Percentiles rank a stretch among this genome's conserved stretches.
These are phyloP conservation scores for Polytrichum commune DNA, from an alignment of 225 moss, liverwort and hornwort genomes.

Conservation along the genomic window DNA sequence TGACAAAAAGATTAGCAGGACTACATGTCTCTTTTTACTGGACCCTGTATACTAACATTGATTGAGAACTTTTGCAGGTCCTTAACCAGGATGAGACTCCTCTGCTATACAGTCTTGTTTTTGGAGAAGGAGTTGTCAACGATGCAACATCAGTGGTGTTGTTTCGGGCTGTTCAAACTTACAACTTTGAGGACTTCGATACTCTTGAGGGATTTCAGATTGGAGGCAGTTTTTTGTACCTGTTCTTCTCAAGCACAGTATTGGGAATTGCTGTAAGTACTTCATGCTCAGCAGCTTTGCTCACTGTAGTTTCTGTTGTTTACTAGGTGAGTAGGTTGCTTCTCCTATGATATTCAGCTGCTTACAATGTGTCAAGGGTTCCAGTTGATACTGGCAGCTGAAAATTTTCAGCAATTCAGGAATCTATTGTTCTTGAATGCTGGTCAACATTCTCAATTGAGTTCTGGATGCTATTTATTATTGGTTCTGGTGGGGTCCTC, in stretches of 20 bases:
- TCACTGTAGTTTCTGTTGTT: constrained; percentile 2
- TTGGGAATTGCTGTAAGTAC: constrained; percentile 57
- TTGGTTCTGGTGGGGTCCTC: too few species aligned
- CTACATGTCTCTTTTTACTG: too few species aligned
- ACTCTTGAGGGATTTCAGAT: constrained; percentile 51
- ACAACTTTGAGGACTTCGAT: constrained; percentile 61
- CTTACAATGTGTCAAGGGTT: neutral
- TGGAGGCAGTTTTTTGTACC: constrained; percentile 74
- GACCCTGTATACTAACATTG: too few species aligned
- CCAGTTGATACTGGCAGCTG: too few species aligned
- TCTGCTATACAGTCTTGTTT: constrained; percentile 89
- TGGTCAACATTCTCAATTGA: too few species aligned
- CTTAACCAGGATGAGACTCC: constrained; percentile 87
- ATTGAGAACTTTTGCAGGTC: constrained; percentile 34
- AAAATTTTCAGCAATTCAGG: too few species aligned
- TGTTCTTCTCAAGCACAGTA: constrained; percentile 71
- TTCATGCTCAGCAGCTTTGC: neutral
- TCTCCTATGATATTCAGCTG: neutral
- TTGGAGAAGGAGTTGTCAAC: constrained; percentile 96
- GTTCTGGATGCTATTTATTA: too few species aligned
- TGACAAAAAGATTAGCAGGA: too few species aligned
- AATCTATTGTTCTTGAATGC: too few species aligned
- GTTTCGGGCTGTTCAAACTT: constrained; percentile 81
- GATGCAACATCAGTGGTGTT: constrained; percentile 94
- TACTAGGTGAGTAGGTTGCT: neutral